phyloP scores from a whole-genome alignment of 1,284 basidiomycete genomes.

The Vanrija pseudolonga region DNA sequence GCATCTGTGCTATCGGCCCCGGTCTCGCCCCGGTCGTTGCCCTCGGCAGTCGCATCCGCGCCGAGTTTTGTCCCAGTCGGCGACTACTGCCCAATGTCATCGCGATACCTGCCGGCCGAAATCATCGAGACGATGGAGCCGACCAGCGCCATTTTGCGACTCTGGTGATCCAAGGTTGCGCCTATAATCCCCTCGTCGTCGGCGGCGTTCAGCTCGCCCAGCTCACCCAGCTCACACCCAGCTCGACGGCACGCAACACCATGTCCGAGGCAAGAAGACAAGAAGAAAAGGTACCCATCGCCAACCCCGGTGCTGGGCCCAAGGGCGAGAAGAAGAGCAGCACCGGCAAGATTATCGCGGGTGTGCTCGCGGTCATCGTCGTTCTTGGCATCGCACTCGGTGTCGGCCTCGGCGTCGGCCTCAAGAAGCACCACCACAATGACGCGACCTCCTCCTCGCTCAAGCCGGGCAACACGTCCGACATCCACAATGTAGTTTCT shows the following conservation, averaged over 20 bases:
- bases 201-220: not conserved
- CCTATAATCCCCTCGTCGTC: no score
- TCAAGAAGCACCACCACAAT: not conserved
- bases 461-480: not conserved
- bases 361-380: constrained; percentile 20
- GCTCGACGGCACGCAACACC: not conserved
- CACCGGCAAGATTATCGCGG: constrained; percentile 1
- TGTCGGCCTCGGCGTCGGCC: constrained; percentile 46
- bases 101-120: no score
- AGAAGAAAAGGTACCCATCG: not conserved
- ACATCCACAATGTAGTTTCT: constrained; percentile 26
- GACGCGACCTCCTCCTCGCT: not conserved
- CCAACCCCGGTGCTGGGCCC: no score
- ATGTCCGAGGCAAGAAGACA: not conserved
- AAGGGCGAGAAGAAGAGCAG: not conserved
- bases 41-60: no score
- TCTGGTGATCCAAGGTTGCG: no score
- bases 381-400: constrained; percentile 49
- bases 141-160: no score
- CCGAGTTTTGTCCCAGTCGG: no score
- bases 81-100: no score
- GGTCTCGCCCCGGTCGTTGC: no score
- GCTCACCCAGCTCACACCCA: no score
- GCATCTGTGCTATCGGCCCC: no score
- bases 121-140: no score